These are phyloP conservation scores for Fusarium mangiferae DNA, from an alignment of 2,329 filamentous ascomycete genomes.

Conservation along the genomic window DNA sequence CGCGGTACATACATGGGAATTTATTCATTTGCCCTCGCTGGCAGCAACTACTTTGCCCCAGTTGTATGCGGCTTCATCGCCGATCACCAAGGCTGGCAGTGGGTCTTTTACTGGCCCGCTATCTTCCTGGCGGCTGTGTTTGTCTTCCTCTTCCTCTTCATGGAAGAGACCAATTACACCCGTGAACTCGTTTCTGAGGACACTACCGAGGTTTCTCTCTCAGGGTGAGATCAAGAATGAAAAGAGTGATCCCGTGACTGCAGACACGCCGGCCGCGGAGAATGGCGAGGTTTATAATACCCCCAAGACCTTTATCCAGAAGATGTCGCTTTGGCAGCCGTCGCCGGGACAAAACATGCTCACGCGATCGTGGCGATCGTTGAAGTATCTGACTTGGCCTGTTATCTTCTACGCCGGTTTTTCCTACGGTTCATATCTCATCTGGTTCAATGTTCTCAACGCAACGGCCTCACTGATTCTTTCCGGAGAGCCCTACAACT, in stretches of 20 bases:
- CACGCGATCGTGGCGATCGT: conserved; percentile 48
- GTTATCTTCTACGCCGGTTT: conserved; percentile 56
- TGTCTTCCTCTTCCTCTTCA: background rate
- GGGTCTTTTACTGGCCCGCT: conserved; percentile 52
- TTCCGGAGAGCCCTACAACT: conserved; percentile 51
- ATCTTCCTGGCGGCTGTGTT: background rate
- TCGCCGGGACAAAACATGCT: conserved; percentile 47
- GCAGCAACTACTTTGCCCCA: conserved; percentile 56
- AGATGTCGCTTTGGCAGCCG: conserved; percentile 55
- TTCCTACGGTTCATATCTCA: conserved; percentile 54
- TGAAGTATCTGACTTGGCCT: conserved; percentile 54
- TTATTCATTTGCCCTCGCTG: conserved; percentile 52
- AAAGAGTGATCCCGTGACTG: background rate
- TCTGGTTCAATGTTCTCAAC: conserved; percentile 57
- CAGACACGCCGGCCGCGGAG: background rate
- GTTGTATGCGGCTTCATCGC: conserved; percentile 57
- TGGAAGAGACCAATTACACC: conserved; percentile 31
- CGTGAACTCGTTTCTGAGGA: conserved; percentile 31
- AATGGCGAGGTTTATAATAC: conserved; percentile 14
- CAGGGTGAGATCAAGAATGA: background rate
- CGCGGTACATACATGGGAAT: conserved; percentile 55
- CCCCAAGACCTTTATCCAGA: conserved; percentile 54
- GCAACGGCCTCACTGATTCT: conserved; percentile 55
- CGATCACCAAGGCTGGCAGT: conserved; percentile 52
- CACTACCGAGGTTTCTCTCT: background rate